A percentile compares a stretch with the other conserved stretches of the same genome.
These are phyloP conservation scores for Tephrocybe sp. DNA, from an alignment of 768 basidiomycete genomes.

Conservation along the genomic window DNA sequence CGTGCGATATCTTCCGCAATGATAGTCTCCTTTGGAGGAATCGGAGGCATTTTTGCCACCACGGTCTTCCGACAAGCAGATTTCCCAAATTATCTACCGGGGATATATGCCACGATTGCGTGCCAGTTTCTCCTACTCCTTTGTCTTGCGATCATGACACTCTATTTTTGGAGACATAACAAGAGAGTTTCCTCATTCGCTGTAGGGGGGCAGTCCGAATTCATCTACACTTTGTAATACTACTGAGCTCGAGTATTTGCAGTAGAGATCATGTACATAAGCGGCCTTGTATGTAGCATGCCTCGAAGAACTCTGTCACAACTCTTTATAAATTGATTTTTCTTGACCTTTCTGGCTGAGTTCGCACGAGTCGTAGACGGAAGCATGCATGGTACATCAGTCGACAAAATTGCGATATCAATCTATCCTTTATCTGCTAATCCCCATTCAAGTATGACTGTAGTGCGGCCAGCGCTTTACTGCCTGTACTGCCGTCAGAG, in stretches of 20 bases:
- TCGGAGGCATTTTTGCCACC: slow-evolving; percentile 49
- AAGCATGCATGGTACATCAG: too few species aligned
- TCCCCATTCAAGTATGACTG: too few species aligned
- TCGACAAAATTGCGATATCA: too few species aligned
- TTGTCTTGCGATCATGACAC: slow-evolving; percentile 39
- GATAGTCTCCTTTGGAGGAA: slow-evolving; percentile 46
- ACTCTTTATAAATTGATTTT: too few species aligned
- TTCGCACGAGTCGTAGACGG: too few species aligned
- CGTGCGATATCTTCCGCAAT: slow-evolving; percentile 47
- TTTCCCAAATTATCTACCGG: slow-evolving; percentile 44
- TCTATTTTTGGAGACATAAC: slow-evolving; percentile 38
- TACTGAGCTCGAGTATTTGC: neutral
- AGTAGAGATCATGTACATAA: too few species aligned
- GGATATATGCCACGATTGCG: slow-evolving; percentile 44
- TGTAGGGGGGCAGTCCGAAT: slow-evolving; percentile 34
- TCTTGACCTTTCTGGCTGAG: too few species aligned
- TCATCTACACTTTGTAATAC: slow-evolving; percentile 40
- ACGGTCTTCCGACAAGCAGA: slow-evolving; percentile 47
- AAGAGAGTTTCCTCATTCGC: slow-evolving; percentile 21
- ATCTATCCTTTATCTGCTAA: too few species aligned
- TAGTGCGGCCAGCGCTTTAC: too few species aligned
- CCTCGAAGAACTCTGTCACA: too few species aligned
- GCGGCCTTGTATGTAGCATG: too few species aligned
- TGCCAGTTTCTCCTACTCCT: slow-evolving; percentile 42
- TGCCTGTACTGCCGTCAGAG: too few species aligned